Evolutionary conservation across 2,329 filamentous ascomycete genomes (phyloP).

Genomic region (Trichoderma breve): DNA sequence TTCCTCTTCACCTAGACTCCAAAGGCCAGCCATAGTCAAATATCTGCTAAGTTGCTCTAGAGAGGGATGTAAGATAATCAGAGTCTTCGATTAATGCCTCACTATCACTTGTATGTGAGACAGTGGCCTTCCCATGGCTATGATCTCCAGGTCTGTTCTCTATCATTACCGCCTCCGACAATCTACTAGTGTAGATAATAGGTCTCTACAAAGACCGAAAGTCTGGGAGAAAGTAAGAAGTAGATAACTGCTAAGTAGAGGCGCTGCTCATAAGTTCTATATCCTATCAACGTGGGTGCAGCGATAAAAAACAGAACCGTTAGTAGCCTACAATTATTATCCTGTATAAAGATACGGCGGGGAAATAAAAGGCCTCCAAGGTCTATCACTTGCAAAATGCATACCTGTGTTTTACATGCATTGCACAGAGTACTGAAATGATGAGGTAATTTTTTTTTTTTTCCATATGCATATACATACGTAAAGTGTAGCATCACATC

Average conservation of each 20-base stretch:
- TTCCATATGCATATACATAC: neutral
- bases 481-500: neutral
- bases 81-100: neutral
- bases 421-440: neutral
- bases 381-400: neutral
- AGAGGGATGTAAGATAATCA: neutral
- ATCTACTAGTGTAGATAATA: neutral
- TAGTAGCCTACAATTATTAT: too few species aligned
- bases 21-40: neutral
- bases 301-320: too few species aligned
- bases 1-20: neutral
- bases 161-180: neutral
- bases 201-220: neutral
- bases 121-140: accelerated
- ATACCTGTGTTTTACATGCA: neutral
- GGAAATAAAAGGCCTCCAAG: neutral
- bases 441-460: too few species aligned
- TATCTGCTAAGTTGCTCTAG: neutral
- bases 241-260: neutral
- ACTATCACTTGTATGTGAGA: neutral
- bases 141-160: neutral
- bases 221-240: neutral
- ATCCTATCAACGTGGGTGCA: neutral
- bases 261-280: neutral
- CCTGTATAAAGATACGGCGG: too few species aligned